phyloP scores from a whole-genome alignment of 2,329 filamentous ascomycete genomes.

The Atkinsonella texensis region DNA sequence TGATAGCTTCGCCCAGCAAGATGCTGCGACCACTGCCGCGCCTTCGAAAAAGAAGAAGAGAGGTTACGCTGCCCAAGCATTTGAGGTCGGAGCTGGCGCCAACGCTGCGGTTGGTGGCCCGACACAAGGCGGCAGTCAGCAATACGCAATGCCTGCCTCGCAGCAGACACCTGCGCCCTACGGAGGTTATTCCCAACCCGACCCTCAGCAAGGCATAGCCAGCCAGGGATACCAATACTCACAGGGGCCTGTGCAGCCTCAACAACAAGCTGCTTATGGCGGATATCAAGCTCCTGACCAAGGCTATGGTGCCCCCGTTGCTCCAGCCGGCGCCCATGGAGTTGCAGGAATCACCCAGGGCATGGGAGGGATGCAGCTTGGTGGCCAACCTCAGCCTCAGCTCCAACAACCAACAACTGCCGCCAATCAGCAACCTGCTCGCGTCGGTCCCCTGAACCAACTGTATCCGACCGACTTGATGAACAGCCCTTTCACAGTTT shows the following conservation, averaged over 20 bases:
- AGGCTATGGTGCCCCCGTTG: slow-evolving; percentile 41
- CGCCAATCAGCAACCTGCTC: slow-evolving; percentile 22
- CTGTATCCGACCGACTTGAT: slow-evolving; percentile 86
- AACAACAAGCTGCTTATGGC: slow-evolving; percentile 27
- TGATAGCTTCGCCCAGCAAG: slow-evolving; percentile 18
- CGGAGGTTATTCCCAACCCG: slow-evolving; percentile 46
- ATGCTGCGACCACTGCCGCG: slow-evolving; percentile 27
- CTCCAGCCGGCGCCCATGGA: slow-evolving; percentile 27
- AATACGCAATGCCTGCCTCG: slow-evolving; percentile 34
- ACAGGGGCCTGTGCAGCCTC: slow-evolving; percentile 32
- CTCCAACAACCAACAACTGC: slow-evolving; percentile 33
- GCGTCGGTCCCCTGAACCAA: slow-evolving; percentile 58
- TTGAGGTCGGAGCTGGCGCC: slow-evolving; percentile 79
- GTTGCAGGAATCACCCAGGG: slow-evolving; percentile 69
- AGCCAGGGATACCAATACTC: slow-evolving; percentile 30
- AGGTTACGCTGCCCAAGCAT: slow-evolving; percentile 87
- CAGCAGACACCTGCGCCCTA: slow-evolving; percentile 35
- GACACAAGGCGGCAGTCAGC: slow-evolving; percentile 24
- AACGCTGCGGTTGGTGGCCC: slow-evolving; percentile 54
- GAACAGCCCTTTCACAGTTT: slow-evolving; percentile 86
- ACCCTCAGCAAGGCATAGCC: slow-evolving; percentile 24
- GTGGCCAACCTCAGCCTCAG: slow-evolving; percentile 30
- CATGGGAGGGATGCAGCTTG: slow-evolving; percentile 77
- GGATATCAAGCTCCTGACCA: slow-evolving; percentile 39
- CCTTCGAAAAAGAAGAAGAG: slow-evolving; percentile 75